phyloP scores from a whole-genome alignment of 768 basidiomycete species.

The Lactifluus volemus region DNA sequence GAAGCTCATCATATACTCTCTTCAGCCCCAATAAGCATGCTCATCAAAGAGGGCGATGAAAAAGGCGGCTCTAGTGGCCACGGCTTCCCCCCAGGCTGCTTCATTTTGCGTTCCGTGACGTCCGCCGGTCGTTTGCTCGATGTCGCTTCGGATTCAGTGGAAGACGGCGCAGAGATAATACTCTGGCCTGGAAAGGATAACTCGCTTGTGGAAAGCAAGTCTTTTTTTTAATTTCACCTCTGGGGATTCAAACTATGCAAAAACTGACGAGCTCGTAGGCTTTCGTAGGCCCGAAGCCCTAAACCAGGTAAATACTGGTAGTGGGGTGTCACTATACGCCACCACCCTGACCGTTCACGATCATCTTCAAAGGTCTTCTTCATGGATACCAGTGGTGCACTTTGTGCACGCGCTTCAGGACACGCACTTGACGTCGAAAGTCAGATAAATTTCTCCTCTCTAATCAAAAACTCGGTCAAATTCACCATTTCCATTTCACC shows the following conservation, averaged over 20 bases:
- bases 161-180: constrained; percentile 54
- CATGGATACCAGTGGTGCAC: constrained; percentile 64
- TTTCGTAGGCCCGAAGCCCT: constrained; percentile 59
- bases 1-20: not conserved
- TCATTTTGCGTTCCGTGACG: constrained; percentile 49
- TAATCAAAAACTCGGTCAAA: not conserved
- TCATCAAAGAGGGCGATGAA: not conserved
- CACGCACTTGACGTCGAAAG: constrained; percentile 79
- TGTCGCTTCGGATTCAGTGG: constrained; percentile 40
- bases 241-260: not conserved
- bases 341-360: not conserved
- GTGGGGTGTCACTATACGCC: not conserved
- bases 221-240: not conserved
- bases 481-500: not conserved
- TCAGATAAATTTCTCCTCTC: constrained; percentile 23
- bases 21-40: not conserved
- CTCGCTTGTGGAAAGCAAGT: constrained; percentile 67
- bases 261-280: constrained; percentile 30
- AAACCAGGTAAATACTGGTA: constrained; percentile 51
- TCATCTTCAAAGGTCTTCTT: constrained; percentile 57
- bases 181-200: constrained; percentile 69
- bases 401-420: constrained; percentile 72
- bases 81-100: constrained; percentile 44
- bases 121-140: constrained; percentile 47
- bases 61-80: constrained; percentile 10